Conservation (phyloP, 176 grass and related monocot species). For the Phyllostachys edulis region DNA sequence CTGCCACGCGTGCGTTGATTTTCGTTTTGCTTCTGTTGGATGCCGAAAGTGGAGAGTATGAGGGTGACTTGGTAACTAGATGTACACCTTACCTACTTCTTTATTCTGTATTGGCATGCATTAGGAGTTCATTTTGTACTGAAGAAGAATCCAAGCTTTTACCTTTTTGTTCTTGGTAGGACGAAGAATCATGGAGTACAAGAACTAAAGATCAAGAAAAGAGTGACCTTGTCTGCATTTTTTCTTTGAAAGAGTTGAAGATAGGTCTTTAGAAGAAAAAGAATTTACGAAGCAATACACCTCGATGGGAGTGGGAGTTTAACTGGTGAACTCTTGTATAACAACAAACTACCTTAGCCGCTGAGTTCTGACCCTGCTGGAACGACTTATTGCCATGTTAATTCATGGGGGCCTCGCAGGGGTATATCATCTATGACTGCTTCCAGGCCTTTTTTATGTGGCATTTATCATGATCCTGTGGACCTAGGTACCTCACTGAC, state of each 20-base stretch:
- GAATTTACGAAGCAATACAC: neutral
- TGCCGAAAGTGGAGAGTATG: neutral
- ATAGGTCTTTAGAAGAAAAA: too few species aligned
- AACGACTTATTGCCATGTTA: neutral
- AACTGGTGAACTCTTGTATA: neutral
- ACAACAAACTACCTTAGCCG: neutral
- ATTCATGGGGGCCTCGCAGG: neutral
- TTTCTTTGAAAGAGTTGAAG: neutral
- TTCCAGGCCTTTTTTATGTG: neutral
- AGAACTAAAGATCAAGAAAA: neutral
- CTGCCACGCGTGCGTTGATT: neutral
- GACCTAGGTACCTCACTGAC: conserved; percentile 11
- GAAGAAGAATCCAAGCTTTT: neutral
- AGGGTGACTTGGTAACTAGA: conserved; percentile 30
- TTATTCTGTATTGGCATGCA: neutral
- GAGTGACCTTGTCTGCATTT: neutral
- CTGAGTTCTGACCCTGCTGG: neutral
- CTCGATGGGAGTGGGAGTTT: neutral
- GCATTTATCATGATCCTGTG: neutral
- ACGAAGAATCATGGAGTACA: neutral
- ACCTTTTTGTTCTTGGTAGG: neutral
- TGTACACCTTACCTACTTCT: neutral
- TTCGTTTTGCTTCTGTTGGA: neutral
- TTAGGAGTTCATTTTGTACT: neutral
- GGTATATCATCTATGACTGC: neutral